Evolutionary conservation across 2,329 filamentous ascomycete genomes (phyloP).

Genomic region (Emericellopsis atlantica): DNA sequence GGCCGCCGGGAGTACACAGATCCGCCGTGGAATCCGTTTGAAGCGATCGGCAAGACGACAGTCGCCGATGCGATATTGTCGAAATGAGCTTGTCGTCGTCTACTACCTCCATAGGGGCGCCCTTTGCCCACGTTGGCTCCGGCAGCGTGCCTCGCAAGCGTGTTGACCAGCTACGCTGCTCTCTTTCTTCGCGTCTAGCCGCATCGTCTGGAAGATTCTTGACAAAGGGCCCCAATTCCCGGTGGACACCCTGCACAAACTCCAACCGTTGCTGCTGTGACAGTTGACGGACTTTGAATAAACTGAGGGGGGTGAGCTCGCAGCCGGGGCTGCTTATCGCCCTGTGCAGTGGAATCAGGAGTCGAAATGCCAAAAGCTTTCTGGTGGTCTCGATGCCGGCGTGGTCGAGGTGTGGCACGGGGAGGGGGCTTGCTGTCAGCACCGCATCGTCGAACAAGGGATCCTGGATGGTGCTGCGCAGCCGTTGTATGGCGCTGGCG

Average conservation of each 20-base stretch:
- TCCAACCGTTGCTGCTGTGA: too few species aligned
- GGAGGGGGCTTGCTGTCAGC: conserved; percentile 27
- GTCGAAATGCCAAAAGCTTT: conserved; percentile 39
- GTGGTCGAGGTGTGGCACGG: conserved; percentile 22
- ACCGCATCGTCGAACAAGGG: conserved; percentile 31
- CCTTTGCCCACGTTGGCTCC: too few species aligned
- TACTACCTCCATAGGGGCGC: too few species aligned
- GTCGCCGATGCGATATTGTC: too few species aligned
- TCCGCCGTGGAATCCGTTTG: too few species aligned
- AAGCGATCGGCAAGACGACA: too few species aligned
- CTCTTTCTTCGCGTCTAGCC: too few species aligned
- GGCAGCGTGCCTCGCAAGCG: too few species aligned
- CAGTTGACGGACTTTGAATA: neutral
- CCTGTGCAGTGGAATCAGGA: conserved; percentile 49
- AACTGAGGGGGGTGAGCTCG: conserved; percentile 11
- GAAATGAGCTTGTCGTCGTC: too few species aligned
- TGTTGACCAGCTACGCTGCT: too few species aligned
- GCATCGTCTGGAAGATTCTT: conserved; percentile 8
- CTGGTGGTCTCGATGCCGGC: conserved; percentile 1
- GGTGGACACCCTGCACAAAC: conserved; percentile 47
- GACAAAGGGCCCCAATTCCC: conserved; percentile 43
- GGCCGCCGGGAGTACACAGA: too few species aligned
- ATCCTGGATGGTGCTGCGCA: conserved; percentile 29
- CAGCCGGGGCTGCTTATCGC: conserved; percentile 36
- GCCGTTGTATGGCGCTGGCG: conserved; percentile 23